phyloP scores from a whole-genome alignment of 139 green algal species.

The Yamagishiella unicocca region DNA sequence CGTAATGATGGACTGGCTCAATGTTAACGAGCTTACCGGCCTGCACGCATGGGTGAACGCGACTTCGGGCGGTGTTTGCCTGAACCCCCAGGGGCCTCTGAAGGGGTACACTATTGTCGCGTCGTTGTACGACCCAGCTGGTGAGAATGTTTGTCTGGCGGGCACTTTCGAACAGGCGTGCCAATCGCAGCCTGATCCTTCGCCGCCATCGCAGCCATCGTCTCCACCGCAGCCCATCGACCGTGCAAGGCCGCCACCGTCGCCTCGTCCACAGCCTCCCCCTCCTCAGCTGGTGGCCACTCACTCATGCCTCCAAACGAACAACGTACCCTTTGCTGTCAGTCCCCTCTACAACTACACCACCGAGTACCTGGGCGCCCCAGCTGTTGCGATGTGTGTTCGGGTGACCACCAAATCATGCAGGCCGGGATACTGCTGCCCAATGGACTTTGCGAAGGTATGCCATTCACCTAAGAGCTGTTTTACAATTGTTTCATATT shows the following conservation, averaged over 20 bases:
- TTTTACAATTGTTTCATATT: neutral
- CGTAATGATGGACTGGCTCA: neutral
- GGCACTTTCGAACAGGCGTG: neutral
- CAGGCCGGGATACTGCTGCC: neutral
- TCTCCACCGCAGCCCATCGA: neutral
- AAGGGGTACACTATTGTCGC: neutral
- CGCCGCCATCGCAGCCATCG: neutral
- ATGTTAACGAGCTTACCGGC: neutral
- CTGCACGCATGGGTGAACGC: neutral
- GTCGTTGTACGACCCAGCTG: neutral
- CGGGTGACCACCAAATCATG: neutral
- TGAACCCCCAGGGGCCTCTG: no score
- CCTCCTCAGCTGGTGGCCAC: neutral
- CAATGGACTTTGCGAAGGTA: conserved; percentile 18
- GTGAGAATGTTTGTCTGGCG: neutral
- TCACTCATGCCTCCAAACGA: neutral
- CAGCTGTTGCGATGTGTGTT: neutral
- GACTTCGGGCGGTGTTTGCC: neutral
- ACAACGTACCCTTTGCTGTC: neutral
- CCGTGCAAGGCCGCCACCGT: neutral
- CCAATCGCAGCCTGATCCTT: neutral
- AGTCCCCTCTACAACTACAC: neutral
- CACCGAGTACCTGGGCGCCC: neutral
- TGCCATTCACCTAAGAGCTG: neutral
- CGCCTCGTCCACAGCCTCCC: neutral